phyloP scores from a whole-genome alignment of 441 rosid genomes.

The Erysimum cheiri region DNA sequence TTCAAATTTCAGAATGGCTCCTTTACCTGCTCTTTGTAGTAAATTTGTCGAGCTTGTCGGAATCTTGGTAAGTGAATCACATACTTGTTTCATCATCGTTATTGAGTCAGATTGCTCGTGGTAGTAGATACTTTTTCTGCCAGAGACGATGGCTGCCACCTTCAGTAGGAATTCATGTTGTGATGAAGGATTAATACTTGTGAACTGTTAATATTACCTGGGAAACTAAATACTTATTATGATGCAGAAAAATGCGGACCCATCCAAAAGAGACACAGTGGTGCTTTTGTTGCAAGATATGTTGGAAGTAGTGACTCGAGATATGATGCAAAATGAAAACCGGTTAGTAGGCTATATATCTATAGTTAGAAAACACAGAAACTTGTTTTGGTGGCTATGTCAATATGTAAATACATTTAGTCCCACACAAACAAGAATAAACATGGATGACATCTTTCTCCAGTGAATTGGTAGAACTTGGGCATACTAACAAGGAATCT shows the following conservation, averaged over 20 bases:
- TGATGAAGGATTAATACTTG: slow-evolving; percentile 11
- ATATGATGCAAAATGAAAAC: slow-evolving; percentile 96
- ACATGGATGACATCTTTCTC: slow-evolving; percentile 29
- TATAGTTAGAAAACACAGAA: slow-evolving; percentile 11
- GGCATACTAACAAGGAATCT: slow-evolving; percentile 88
- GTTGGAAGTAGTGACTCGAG: slow-evolving; percentile 94
- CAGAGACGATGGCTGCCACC: slow-evolving; percentile 15
- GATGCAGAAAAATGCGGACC: slow-evolving; percentile 90
- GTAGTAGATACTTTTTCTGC: slow-evolving; percentile 11
- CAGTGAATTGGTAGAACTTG: slow-evolving; percentile 91
- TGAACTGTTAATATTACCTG: slow-evolving; percentile 21
- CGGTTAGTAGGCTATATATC: slow-evolving; percentile 68
- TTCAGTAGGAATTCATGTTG: slow-evolving; percentile 24
- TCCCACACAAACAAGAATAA: slow-evolving; percentile 24
- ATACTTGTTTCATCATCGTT: background rate
- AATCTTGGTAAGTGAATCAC: slow-evolving; percentile 73
- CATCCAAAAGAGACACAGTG: slow-evolving; percentile 74
- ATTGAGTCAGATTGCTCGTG: slow-evolving; percentile 19
- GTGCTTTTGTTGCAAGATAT: slow-evolving; percentile 93
- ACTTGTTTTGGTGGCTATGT: slow-evolving; percentile 21
- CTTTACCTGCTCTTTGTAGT: slow-evolving; percentile 74
- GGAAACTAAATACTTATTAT: slow-evolving; percentile 26
- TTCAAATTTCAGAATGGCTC: slow-evolving; percentile 85
- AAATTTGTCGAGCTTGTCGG: slow-evolving; percentile 92
- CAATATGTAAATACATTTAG: slow-evolving; percentile 14